These are phyloP conservation scores for Apostasia shenzhenica DNA, from an alignment of 106 monocot species.

Conservation along the genomic window DNA sequence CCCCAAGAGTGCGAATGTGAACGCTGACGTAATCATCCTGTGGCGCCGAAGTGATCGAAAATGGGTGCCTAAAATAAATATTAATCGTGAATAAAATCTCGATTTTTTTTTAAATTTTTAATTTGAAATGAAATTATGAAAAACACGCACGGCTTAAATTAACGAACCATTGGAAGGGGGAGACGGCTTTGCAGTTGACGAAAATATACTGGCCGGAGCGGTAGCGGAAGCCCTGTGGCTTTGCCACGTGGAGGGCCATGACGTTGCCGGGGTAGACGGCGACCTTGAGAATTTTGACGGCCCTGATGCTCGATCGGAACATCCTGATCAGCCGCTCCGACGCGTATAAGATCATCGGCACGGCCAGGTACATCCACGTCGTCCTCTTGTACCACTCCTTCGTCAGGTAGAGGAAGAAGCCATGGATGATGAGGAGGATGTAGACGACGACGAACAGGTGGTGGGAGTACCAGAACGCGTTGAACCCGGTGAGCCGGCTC, in stretches of 20 bases:
- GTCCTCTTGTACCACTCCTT: slow-evolving; percentile 75
- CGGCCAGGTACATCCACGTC: slow-evolving; percentile 89
- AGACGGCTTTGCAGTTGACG: slow-evolving; percentile 80
- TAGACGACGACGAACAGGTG: slow-evolving; percentile 89
- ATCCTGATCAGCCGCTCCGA: slow-evolving; percentile 50
- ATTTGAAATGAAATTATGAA: too few relatives aligned
- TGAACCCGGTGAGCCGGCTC: slow-evolving; percentile 72
- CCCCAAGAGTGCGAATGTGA: slow-evolving; percentile 84
- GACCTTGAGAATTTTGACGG: slow-evolving; percentile 76
- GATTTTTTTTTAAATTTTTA: not conserved
- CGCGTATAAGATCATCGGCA: slow-evolving; percentile 61
- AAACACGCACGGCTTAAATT: not conserved
- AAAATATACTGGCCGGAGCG: slow-evolving; percentile 88
- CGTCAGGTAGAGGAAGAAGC: slow-evolving; percentile 59
- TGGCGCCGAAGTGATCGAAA: slow-evolving; percentile 93
- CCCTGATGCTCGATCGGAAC: slow-evolving; percentile 53
- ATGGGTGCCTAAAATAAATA: slow-evolving; percentile 65
- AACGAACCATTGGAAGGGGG: slow-evolving; percentile 80
- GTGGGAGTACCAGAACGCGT: slow-evolving; percentile 97
- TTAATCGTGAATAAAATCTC: not conserved
- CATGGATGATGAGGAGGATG: slow-evolving; percentile 74
- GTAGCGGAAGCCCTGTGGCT: slow-evolving; percentile 76
- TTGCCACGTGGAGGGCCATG: slow-evolving; percentile 58
- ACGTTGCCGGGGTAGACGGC: slow-evolving; percentile 90
- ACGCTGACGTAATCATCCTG: slow-evolving; percentile 86